Conservation (phyloP, 2,329 filamentous ascomycete genomes). For the Xylaria sp. region DNA sequence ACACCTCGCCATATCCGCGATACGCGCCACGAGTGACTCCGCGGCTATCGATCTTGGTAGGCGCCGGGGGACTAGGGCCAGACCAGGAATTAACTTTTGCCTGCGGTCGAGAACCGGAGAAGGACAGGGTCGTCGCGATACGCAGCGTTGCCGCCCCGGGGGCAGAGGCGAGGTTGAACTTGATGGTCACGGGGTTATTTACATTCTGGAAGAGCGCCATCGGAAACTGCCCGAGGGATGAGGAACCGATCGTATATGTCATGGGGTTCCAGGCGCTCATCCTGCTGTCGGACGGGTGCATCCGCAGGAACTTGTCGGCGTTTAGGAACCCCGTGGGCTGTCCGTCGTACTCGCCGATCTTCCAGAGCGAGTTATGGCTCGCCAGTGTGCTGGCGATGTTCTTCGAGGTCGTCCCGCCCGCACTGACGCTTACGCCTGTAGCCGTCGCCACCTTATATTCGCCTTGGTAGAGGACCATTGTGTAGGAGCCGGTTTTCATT, state of each 20-base stretch:
- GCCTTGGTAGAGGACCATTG: constrained; percentile 69
- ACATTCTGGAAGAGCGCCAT: constrained; percentile 73
- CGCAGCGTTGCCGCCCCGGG: constrained; percentile 67
- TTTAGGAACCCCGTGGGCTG: constrained; percentile 73
- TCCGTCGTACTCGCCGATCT: constrained; percentile 74
- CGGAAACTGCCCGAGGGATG: constrained; percentile 63
- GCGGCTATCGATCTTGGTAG: constrained; percentile 70
- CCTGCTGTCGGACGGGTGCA: constrained; percentile 73
- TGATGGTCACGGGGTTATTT: constrained; percentile 69
- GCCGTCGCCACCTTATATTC: constrained; percentile 65
- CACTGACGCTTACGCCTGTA: constrained; percentile 59
- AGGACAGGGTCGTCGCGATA: constrained; percentile 72
- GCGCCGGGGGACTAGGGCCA: constrained; percentile 60
- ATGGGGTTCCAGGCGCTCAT: constrained; percentile 70
- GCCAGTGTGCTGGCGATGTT: constrained; percentile 59
- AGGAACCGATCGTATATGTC: constrained; percentile 70
- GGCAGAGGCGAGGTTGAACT: constrained; percentile 63
- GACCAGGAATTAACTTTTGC: constrained; percentile 66
- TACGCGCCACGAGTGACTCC: constrained; percentile 74
- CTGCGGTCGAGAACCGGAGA: constrained; percentile 67
- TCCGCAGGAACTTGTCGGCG: constrained; percentile 72
- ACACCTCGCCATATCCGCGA: constrained; percentile 70
- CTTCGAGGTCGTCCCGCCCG: constrained; percentile 60
- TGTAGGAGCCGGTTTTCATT: constrained; percentile 22
- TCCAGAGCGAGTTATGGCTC: constrained; percentile 65